Percentiles rank a stretch among this genome's conserved stretches.
These are phyloP conservation scores for Yamadazyma olivae DNA, from an alignment of 805 yeast genomes.

Conservation along the genomic window DNA sequence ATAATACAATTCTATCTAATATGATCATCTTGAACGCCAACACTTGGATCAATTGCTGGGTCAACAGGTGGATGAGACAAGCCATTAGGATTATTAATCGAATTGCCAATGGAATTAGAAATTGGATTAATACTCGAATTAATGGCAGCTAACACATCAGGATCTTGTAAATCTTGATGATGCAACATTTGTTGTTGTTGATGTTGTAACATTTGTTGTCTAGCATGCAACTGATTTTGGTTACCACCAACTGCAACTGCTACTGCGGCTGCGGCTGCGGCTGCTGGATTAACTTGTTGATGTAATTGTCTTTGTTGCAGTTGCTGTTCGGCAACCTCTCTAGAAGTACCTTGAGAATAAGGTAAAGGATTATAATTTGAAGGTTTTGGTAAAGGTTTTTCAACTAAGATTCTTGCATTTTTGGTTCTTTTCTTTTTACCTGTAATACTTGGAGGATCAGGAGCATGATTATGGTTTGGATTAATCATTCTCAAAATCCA, in stretches of 20 bases:
- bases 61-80: conserved; percentile 30
- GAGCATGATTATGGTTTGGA: conserved; percentile 44
- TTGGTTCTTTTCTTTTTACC: conserved; percentile 36
- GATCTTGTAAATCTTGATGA: conserved; percentile 28
- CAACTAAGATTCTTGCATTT: conserved; percentile 40
- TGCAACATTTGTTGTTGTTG: conserved; percentile 21
- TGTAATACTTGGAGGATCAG: conserved; percentile 25
- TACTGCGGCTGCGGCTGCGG: conserved; percentile 1
- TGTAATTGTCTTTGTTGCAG: conserved; percentile 4
- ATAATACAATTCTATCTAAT: no score
- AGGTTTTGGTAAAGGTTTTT: conserved; percentile 32
- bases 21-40: conserved; percentile 20
- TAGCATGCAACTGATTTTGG: conserved; percentile 8
- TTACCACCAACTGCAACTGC: conserved; percentile 2
- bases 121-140: conserved; percentile 16
- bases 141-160: conserved; percentile 43
- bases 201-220: conserved; percentile 2
- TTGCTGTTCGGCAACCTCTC: conserved; percentile 8
- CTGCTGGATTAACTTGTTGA: neutral
- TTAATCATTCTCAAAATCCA: conserved; percentile 48
- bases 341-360: conserved; percentile 7
- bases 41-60: conserved; percentile 43
- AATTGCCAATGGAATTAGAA: neutral
- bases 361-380: conserved; percentile 6
- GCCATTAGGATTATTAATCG: conserved; percentile 6